Evolutionary conservation across 129 eudicot genomes (phyloP).

Genomic region (Pseudognaphalium luteoalbum): DNA sequence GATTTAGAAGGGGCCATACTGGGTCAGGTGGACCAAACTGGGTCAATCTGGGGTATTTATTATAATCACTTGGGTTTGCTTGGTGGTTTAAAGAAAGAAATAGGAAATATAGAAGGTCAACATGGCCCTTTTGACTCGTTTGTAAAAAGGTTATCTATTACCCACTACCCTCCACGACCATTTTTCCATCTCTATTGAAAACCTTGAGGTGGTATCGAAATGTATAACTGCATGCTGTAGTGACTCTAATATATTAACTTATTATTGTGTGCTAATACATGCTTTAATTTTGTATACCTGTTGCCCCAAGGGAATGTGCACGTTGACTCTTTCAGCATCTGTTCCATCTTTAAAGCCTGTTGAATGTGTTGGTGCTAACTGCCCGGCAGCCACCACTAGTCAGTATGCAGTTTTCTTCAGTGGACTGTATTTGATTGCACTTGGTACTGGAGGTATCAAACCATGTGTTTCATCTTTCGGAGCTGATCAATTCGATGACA

Average conservation of each 20-base stretch:
- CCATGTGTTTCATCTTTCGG: conserved; percentile 95
- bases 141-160: not conserved
- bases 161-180: not conserved
- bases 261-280: conserved; percentile 7
- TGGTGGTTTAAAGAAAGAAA: not conserved
- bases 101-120: not conserved
- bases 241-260: not conserved
- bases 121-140: not conserved
- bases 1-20: not conserved
- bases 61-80: not conserved
- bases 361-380: conserved; percentile 62
- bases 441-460: conserved; percentile 92
- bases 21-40: not conserved
- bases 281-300: not conserved
- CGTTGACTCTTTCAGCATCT: conserved; percentile 71
- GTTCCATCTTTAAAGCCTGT: conserved; percentile 68
- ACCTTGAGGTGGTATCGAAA: not conserved
- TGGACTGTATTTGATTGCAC: conserved; percentile 80
- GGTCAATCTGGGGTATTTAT: not conserved
- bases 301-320: conserved; percentile 61
- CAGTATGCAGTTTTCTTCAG: conserved; percentile 66
- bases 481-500: conserved; percentile 96
- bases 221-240: not conserved
- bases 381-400: conserved; percentile 62
- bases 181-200: not conserved